Base-by-base conservation (phyloP, 768 basidiomycete species). In the Auriculariales sp. region DNA sequence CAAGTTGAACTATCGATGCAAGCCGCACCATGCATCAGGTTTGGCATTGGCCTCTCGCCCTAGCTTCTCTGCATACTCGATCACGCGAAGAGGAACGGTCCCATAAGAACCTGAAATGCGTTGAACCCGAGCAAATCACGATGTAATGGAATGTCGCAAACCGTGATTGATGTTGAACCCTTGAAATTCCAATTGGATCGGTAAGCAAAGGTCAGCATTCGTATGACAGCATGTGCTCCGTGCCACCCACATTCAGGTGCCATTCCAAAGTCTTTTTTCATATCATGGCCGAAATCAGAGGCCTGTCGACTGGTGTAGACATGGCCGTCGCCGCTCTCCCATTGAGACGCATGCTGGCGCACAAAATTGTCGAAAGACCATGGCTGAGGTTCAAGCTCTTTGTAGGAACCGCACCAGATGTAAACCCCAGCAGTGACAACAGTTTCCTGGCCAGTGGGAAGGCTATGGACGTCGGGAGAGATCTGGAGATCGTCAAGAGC, bases 241-340 rank as follows among this genome's bases (percentile, higher is more conserved):
- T n/a, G n/a, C n/a, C n/a, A n/a, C n/a, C n/a, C 19, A 52, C 63
- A 61, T 14, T 48, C 51, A 28, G 57, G 42, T 9, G 49, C 55
- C 49, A 66, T 64, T 11, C 52, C 51, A 57, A 63, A 66, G 48
- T 61, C 54, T 47, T 60, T 56, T 39, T 57, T 53, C 61, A 64
- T 64, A 10, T 48, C 48, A 34, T 58, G 56, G 2, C 65, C 65
- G 42, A 66, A 64, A 10, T 44, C 39, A 25, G 27, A 5, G 7
- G 19, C 27, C 15, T 11, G 27, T 12, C 9, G n/a, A 22, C 22
- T 36, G 10, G 35, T 36, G 35, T 9, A 9, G 5, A 36, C n/a
- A 22, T 36, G 35, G n/a, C n/a, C 15, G 10, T 36, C 35, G 35
- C 10, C n/a, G 15, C 22, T 36, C 35, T n/a, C 35, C 35, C 35